Evolutionary conservation across 441 rosid species (phyloP).

Genomic region (Aleurites moluccanus): DNA sequence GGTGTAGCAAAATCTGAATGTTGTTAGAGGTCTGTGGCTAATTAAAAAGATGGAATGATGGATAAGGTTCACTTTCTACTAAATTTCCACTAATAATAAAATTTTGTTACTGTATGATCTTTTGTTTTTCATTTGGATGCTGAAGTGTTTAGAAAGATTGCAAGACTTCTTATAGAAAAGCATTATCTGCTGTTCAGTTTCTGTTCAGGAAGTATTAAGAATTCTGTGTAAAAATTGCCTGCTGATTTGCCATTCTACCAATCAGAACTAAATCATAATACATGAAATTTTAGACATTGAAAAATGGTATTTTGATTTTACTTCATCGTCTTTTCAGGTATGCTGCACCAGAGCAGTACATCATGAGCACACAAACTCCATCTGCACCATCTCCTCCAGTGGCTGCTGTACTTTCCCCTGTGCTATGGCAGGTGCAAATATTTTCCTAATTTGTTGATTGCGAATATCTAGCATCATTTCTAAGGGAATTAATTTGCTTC

Average conservation of each 20-base stretch:
- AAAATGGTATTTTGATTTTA: neutral
- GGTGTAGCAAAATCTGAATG: neutral
- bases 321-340: constrained; percentile 48
- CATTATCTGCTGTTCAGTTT: neutral
- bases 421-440: constrained; percentile 80
- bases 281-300: neutral
- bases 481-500: neutral
- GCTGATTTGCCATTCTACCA: neutral
- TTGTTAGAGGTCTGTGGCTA: neutral
- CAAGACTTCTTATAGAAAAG: neutral
- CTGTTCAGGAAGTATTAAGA: neutral
- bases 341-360: constrained; percentile 96
- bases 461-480: constrained; percentile 13
- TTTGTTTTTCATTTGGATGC: neutral
- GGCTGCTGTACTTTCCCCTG: constrained; percentile 93
- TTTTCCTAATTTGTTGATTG: constrained; percentile 13
- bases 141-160: neutral
- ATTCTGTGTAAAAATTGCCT: neutral
- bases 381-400: constrained; percentile 97
- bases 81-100: neutral
- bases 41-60: neutral
- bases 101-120: neutral
- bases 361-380: constrained; percentile 99
- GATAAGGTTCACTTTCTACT: neutral
- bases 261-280: neutral